A percentile compares a stretch with the other conserved stretches of the same genome.
Conservation (phyloP, 331 rosid genomes). For the Erythrophleum ivorense region DNA sequence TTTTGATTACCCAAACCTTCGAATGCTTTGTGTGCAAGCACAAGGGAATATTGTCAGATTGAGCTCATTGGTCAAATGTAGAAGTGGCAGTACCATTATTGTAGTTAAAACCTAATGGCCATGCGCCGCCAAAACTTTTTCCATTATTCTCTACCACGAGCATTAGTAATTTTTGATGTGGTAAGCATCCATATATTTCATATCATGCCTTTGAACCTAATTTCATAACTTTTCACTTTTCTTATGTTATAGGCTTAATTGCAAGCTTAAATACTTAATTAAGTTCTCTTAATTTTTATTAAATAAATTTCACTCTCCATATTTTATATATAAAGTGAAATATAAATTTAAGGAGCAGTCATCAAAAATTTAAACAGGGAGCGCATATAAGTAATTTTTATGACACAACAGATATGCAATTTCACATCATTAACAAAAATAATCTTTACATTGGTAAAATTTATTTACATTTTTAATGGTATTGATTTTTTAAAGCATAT, state of each 20-base stretch:
- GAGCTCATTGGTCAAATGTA: constrained; percentile 40
- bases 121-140: constrained; percentile 20
- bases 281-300: not conserved
- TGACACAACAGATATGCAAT: too few species aligned
- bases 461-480: not conserved
- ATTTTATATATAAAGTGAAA: too few species aligned
- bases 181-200: constrained; percentile 25
- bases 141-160: not conserved
- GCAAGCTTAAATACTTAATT: not conserved
- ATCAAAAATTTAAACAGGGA: too few species aligned
- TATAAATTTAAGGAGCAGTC: too few species aligned
- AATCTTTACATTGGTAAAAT: too few species aligned
- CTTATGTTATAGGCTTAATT: not conserved
- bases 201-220: not conserved
- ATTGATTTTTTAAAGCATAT: not conserved
- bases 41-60: not conserved
- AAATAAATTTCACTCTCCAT: not conserved
- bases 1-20: not conserved
- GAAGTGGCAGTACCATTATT: constrained; percentile 57
- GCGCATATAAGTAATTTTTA: too few species aligned
- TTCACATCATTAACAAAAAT: too few species aligned
- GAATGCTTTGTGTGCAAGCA: constrained; percentile 25
- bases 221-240: not conserved
- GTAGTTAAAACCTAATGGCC: constrained; percentile 34
- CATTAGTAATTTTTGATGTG: not conserved